Base-by-base conservation (phyloP, 306 rosid genomes). In the Rosa rugosa region DNA sequence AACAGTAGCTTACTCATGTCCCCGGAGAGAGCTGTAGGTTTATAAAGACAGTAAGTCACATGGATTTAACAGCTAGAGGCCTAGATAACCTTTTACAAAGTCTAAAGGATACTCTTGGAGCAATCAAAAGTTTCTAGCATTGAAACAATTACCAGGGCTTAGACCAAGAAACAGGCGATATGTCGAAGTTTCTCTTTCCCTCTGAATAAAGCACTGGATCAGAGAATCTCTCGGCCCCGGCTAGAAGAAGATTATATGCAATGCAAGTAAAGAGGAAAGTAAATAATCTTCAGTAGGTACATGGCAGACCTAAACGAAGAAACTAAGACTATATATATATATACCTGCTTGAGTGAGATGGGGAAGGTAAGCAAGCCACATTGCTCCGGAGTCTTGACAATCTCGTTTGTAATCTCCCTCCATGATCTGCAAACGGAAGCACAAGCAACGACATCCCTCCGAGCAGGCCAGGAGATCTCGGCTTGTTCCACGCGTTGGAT, bases 351-450 rank as follows among this genome's bases (percentile, higher is more conserved):
- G 63, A 94, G 84, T 45, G 99, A 94, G 76, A 94, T 90, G 23
- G 99, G 97, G 77, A 92, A 94, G 46, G 97, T 92, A 71, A 94
- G 82, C 76, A 73, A 88, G 57, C 97, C 94, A 85, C 91, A 91
- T 78, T 89, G 89, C 78, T 94, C 97, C 0, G 91, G 95, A 84
- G 99, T 94, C 79, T 88, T 88, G 46, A 94, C 93, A 27, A 92
- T 87, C 72, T 84, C 90, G 73, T 89, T 86, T 1, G 99, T 89
- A 72, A 92, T 83, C 57, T 86, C 78, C 83, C 97, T 89, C 97
- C 99, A 94, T 10, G 91, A 63, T 86, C 85, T 84, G 75, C 99
- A 94, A 86, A 94, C 97, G 20, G 93, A 94, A 60, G 97, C 93
- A 75, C 99, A 94, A 46, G 96, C 95, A 34, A 92, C 91, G 14